A percentile compares a stretch with the other conserved stretches of the same genome.
Evolutionary conservation across 2,329 filamentous ascomycete genomes (phyloP).

Genomic region (Xylaria sp.): DNA sequence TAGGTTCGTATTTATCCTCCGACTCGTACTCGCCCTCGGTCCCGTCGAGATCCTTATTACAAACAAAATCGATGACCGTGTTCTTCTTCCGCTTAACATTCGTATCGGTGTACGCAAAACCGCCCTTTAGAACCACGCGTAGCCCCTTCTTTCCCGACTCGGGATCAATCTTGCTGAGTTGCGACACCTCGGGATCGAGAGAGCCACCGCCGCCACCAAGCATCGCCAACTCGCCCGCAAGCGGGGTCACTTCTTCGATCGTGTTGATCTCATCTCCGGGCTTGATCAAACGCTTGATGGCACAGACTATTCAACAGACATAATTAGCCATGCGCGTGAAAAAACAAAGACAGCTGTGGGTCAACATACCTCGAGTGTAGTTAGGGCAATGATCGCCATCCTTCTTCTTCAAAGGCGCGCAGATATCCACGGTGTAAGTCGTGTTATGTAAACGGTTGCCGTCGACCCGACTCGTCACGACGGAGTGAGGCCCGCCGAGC

Average conservation of each 20-base stretch:
- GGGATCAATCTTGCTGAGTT: slow-evolving; percentile 59
- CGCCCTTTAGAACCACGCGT: slow-evolving; percentile 61
- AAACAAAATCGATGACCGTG: slow-evolving; percentile 80
- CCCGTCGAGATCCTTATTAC: slow-evolving; percentile 66
- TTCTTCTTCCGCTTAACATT: slow-evolving; percentile 57
- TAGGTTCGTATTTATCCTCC: slow-evolving; percentile 48
- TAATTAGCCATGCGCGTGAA: background rate
- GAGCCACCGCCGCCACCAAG: slow-evolving; percentile 51
- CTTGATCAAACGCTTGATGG: slow-evolving; percentile 56
- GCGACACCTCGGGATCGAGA: slow-evolving; percentile 61
- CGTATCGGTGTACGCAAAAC: slow-evolving; percentile 49
- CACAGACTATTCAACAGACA: slow-evolving; percentile 59
- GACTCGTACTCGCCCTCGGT: slow-evolving; percentile 63
- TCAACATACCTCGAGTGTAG: slow-evolving; percentile 57
- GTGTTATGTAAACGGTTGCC: slow-evolving; percentile 59
- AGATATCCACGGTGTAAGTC: slow-evolving; percentile 78
- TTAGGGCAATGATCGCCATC: slow-evolving; percentile 62
- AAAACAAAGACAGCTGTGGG: background rate
- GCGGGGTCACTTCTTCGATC: slow-evolving; percentile 58
- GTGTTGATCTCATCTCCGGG: slow-evolving; percentile 42
- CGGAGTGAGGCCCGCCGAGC: slow-evolving; percentile 63
- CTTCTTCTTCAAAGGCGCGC: slow-evolving; percentile 58
- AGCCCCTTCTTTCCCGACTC: slow-evolving; percentile 69
- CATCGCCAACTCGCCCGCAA: slow-evolving; percentile 65
- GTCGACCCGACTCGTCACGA: slow-evolving; percentile 53